phyloP scores from a whole-genome alignment of 2,329 filamentous ascomycete genomes.

The Setomelanomma holmii region DNA sequence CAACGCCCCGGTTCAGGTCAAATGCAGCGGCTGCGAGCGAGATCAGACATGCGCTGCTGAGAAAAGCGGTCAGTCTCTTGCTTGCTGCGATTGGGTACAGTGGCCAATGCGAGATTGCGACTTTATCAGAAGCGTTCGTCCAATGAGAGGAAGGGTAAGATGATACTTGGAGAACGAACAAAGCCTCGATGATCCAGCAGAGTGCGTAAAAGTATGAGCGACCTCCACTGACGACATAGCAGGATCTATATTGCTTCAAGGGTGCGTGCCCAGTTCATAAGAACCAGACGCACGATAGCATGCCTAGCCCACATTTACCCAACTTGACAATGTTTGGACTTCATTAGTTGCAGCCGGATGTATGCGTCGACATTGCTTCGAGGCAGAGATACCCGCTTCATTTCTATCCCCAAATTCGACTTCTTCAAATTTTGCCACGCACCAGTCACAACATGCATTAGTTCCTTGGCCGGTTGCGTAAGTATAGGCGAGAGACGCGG shows the following conservation, averaged over 20 bases:
- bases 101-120: not conserved
- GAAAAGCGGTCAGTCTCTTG: slow-evolving; percentile 21
- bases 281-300: not conserved
- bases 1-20: slow-evolving; percentile 31
- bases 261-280: slow-evolving; percentile 18
- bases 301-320: not conserved
- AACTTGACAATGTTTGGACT: not conserved
- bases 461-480: not conserved
- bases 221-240: slow-evolving; percentile 8
- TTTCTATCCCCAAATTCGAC: not conserved
- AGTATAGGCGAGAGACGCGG: not conserved
- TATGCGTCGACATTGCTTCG: slow-evolving; percentile 1
- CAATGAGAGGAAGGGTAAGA: slow-evolving; percentile 7
- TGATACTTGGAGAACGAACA: not conserved
- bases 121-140: not conserved
- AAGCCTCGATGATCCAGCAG: slow-evolving; percentile 8
- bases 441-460: slow-evolving; percentile 2
- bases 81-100: not conserved
- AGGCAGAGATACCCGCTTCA: not conserved
- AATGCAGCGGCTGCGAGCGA: slow-evolving; percentile 28
- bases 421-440: not conserved
- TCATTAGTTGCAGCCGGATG: slow-evolving; percentile 4
- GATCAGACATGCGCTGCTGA: slow-evolving; percentile 12
- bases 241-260: slow-evolving; percentile 15
- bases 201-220: slow-evolving; percentile 7